Base-by-base conservation (phyloP, 192 early-diverging fungal genomes). In the Geranomyces variabilis region DNA sequence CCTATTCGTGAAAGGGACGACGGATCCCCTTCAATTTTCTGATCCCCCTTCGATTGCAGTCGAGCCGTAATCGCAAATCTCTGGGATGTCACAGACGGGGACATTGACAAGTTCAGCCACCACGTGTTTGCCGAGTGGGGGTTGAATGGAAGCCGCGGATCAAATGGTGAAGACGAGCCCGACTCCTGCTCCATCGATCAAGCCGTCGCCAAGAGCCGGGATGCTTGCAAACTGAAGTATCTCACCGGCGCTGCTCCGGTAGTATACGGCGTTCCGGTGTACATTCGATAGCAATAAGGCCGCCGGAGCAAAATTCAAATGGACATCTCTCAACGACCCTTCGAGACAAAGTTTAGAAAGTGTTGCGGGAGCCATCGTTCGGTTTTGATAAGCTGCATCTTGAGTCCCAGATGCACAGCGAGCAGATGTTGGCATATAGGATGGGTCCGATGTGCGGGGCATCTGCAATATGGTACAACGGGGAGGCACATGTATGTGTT, bases 31-130 rank as follows among this genome's bases (percentile, higher is more conserved):
- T 14, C 46, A 47, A 19, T 17, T 69, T 63, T 45, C 5, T 66
- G 10, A 71, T 19, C 19, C 17, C 47, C 9, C 22, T 66, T 60
- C 24, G 6, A 8, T 66, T 45, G 15, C 67, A 87, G 92, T 69
- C 93, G 92, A 6, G 84, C 93, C 0, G 71, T 99, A 0, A 90
- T 96, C 2, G 94, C 91, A 22, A 99, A 96, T 63, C 80, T 99
- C 26, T 99, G 97, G 97, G 97, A 99, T 77, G 94, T 99, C 8
- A 97, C 96, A 1, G 97, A 99, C 76, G 84, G 88, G 69, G 95
- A 97, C 73, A 92, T 99, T 70, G 97, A 99, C 75, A 85, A 90
- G 14, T 94, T 96, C 67, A 90, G 90, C 1, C 85, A 86, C 26
- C 72, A 78, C 0, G 48, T 95, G 78, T 81, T 99, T 69, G 71